phyloP scores from a whole-genome alignment of 2,329 filamentous ascomycete species.

The Cordyceps javanica region DNA sequence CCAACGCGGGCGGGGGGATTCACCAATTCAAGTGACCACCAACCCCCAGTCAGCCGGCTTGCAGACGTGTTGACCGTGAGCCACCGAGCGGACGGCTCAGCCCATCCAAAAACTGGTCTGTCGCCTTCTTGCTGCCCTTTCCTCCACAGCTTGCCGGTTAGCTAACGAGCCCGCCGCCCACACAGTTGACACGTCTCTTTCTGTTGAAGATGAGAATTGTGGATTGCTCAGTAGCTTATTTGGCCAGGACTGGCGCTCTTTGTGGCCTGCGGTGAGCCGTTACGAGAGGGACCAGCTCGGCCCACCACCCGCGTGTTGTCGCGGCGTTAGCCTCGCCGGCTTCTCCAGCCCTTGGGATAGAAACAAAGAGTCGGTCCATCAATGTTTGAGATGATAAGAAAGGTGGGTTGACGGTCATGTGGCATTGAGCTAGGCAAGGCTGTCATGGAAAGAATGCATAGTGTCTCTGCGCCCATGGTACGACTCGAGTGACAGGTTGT shows the following conservation, averaged over 20 bases:
- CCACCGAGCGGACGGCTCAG: not conserved
- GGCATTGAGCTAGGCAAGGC: not conserved
- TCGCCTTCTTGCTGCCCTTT: not conserved
- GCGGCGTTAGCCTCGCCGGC: conserved; percentile 1
- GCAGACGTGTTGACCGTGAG: not conserved
- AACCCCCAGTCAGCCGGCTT: not conserved
- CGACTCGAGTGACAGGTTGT: not conserved
- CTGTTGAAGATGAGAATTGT: not conserved
- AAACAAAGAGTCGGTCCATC: not conserved
- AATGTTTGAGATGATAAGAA: not conserved
- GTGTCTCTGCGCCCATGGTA: not conserved
- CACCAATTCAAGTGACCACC: conserved; percentile 1
- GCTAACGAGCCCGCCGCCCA: not conserved
- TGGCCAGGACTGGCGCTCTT: not conserved
- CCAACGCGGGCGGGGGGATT: not conserved
- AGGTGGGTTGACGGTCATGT: not conserved
- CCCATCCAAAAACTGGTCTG: not conserved
- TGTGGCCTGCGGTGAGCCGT: conserved; percentile 1
- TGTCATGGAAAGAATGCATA: not conserved
- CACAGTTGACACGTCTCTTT: conserved; percentile 5
- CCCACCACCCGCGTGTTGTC: conserved; percentile 4
- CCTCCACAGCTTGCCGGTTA: not conserved
- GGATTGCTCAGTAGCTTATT: not conserved
- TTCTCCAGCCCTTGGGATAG: not conserved
- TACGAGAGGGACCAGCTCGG: conserved; percentile 1